Base-by-base conservation (phyloP, 2,329 filamentous ascomycete genomes). In the Cyanodermella asteris region DNA sequence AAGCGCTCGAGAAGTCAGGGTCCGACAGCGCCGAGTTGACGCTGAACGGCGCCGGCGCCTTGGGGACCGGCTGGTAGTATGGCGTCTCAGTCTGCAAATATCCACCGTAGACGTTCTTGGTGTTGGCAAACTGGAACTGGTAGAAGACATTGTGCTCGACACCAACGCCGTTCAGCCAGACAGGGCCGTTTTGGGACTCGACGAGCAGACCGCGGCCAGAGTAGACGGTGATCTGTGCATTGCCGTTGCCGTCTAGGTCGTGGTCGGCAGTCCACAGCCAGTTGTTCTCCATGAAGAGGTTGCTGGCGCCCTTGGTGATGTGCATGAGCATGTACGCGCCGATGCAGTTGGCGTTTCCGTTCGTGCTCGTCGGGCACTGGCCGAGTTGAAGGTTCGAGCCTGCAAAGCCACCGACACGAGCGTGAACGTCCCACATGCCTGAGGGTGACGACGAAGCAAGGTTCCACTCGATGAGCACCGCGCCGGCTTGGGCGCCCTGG, bases 391-490 rank as follows among this genome's bases (percentile, higher is more conserved):
- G 42, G 15, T 53, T 35, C 2, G 57, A 59, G 6, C 60, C 61
- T 3, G 47, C 44, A 26, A 59, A 62, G 4, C 61, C 61, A 2
- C n/a, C n/a, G n/a, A n/a, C n/a, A n/a, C n/a, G n/a, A n/a, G n/a
- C n/a, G n/a, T 62, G 59, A n/a, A n/a, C n/a, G n/a, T n/a, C n/a
- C n/a, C n/a, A 2, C 44, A 72, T 57, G 10, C 63, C 67, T 4
- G 47, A 46, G 9, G 21, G 21, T 7, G 22, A 20, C 4, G 51
- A 51, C 3, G 58, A 56, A 18, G 51, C 53, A 10, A 81, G 51
- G 41, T 82, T 82, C 56, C 70, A 81, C 40, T 82, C 59, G 29
- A 81, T 64, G 5, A 81, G 50, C 6, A 72, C 55, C 1, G 74
- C 75, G 4, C 76, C 76, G 1, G 66, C 56, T 6, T 68, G 57